Evolutionary conservation across 2,329 filamentous ascomycete genomes (phyloP).

Genomic region (Alternaria tenuissima): DNA sequence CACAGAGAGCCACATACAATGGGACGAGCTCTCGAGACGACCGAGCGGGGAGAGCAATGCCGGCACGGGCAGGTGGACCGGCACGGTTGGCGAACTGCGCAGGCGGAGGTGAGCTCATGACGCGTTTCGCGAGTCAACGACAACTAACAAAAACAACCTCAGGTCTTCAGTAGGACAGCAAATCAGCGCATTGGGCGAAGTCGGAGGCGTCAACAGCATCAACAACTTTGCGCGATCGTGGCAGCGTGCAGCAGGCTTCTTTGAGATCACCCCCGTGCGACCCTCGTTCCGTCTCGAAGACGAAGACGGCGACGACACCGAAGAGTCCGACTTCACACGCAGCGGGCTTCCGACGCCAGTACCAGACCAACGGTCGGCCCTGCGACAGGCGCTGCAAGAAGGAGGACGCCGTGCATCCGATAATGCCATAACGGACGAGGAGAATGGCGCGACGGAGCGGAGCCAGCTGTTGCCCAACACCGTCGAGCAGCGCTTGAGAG

Average conservation of each 20-base stretch:
- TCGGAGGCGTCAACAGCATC: slow-evolving; percentile 91
- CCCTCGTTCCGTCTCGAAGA: slow-evolving; percentile 70
- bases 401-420: slow-evolving; percentile 50
- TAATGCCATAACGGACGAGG: slow-evolving; percentile 48
- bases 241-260: slow-evolving; percentile 88
- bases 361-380: slow-evolving; percentile 52
- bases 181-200: slow-evolving; percentile 66
- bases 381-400: slow-evolving; percentile 52
- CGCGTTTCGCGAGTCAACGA: neutral
- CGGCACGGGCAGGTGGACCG: slow-evolving; percentile 35
- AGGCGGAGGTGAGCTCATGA: slow-evolving; percentile 44
- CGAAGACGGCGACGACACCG: slow-evolving; percentile 39
- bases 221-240: slow-evolving; percentile 92
- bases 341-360: slow-evolving; percentile 40
- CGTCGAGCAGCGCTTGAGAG: slow-evolving; percentile 40
- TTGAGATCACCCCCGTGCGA: slow-evolving; percentile 82
- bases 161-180: slow-evolving; percentile 61
- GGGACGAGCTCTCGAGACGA: slow-evolving; percentile 46
- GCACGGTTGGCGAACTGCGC: slow-evolving; percentile 42
- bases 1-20: slow-evolving; percentile 48
- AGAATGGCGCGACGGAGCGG: slow-evolving; percentile 44
- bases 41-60: slow-evolving; percentile 42
- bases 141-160: slow-evolving; percentile 12
- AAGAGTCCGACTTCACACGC: slow-evolving; percentile 44
- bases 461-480: slow-evolving; percentile 38